Evolutionary conservation across 1,139 yeast genomes (phyloP).

Genomic region (Taiozyma onychis): DNA sequence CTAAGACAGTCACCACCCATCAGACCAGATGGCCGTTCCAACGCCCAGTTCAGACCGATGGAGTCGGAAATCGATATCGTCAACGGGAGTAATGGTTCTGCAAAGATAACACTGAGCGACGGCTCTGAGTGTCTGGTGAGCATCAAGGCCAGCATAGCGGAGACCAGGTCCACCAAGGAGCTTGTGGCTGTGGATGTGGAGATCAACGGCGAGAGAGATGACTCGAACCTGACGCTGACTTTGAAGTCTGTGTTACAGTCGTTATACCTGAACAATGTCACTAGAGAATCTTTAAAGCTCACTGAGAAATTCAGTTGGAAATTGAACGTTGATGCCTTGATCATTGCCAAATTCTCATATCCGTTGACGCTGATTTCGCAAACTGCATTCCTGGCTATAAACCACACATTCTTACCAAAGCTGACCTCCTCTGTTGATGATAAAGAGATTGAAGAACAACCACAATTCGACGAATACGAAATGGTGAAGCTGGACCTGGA

Average conservation of each 20-base stretch:
- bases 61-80: slow-evolving; percentile 78
- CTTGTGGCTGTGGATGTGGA: slow-evolving; percentile 75
- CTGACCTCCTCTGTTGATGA: slow-evolving; percentile 58
- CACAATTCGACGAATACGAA: slow-evolving; percentile 80
- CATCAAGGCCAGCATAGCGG: slow-evolving; percentile 79
- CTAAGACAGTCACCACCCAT: slow-evolving; percentile 55
- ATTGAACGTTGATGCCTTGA: slow-evolving; percentile 71
- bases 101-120: slow-evolving; percentile 77
- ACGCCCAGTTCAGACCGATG: slow-evolving; percentile 74
- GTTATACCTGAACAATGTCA: slow-evolving; percentile 20
- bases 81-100: slow-evolving; percentile 88
- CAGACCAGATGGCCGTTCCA: slow-evolving; percentile 77
- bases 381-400: slow-evolving; percentile 74
- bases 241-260: slow-evolving; percentile 40
- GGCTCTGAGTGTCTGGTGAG: slow-evolving; percentile 93
- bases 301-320: slow-evolving; percentile 74
- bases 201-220: slow-evolving; percentile 65
- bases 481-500: slow-evolving; percentile 54
- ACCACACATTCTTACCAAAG: slow-evolving; percentile 71
- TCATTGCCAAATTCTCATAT: slow-evolving; percentile 60
- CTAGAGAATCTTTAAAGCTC: slow-evolving; percentile 42
- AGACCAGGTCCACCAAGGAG: slow-evolving; percentile 34
- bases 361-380: slow-evolving; percentile 77
- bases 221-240: slow-evolving; percentile 56
- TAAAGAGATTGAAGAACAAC: slow-evolving; percentile 65